Conservation (phyloP, 306 rosid genomes). For the Styphnolobium japonicum region DNA sequence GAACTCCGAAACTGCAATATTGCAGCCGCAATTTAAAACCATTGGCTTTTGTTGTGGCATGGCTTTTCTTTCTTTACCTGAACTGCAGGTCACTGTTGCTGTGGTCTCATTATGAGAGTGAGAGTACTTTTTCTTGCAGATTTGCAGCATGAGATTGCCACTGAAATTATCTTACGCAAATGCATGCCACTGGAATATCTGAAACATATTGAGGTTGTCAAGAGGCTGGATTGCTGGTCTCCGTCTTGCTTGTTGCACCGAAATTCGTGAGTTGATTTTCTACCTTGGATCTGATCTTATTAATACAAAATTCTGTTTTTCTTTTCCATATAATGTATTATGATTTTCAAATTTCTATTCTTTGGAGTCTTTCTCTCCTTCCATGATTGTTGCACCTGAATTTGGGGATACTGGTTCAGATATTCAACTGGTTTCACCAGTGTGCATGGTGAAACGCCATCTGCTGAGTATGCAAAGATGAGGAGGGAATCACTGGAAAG, state of each 20-base stretch:
- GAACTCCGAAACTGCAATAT: too few relatives aligned
- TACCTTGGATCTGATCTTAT: not conserved
- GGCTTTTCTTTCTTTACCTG: not conserved
- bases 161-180: conserved; percentile 39
- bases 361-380: conserved; percentile 3
- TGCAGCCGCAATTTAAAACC: too few relatives aligned
- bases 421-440: conserved; percentile 81
- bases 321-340: not conserved
- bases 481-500: conserved; percentile 82
- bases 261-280: conserved; percentile 53
- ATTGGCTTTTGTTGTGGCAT: not conserved
- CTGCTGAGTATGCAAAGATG: conserved; percentile 85
- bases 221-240: conserved; percentile 34
- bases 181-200: conserved; percentile 45
- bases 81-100: not conserved
- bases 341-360: not conserved
- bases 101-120: conserved; percentile 11
- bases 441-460: conserved; percentile 89
- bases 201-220: conserved; percentile 28
- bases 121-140: conserved; percentile 36
- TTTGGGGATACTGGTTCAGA: conserved; percentile 46
- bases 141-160: conserved; percentile 29
- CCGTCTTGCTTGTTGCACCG: conserved; percentile 45
- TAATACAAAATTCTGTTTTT: not conserved
- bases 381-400: not conserved